phyloP scores from a whole-genome alignment of 306 rosid genomes.

The Medicago lupulina region DNA sequence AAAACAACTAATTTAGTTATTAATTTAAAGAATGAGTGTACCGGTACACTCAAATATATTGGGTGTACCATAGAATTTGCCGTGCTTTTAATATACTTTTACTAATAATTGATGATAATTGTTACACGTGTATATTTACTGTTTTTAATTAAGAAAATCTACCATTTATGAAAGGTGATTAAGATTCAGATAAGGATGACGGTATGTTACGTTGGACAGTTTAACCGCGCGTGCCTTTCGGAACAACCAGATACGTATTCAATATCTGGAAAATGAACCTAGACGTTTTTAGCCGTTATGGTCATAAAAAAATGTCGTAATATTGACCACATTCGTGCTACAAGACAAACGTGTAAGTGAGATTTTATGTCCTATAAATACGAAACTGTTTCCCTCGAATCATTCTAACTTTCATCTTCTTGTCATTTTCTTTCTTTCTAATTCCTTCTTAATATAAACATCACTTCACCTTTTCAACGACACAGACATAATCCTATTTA shows the following conservation, averaged over 20 bases:
- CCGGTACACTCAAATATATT: no score
- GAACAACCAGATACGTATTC: neutral
- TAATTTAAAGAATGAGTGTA: no score
- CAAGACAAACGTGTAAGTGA: neutral
- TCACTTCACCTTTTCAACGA: slow-evolving; percentile 40
- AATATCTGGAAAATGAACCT: neutral
- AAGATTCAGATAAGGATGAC: neutral
- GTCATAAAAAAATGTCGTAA: neutral
- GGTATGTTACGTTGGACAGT: neutral
- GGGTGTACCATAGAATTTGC: no score
- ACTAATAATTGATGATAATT: no score
- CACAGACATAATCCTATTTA: no score
- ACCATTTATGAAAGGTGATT: no score
- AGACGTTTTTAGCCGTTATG: neutral
- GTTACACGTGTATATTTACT: no score
- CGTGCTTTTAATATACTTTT: neutral
- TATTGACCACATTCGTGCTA: neutral
- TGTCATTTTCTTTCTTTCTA: slow-evolving; percentile 21
- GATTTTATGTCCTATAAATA: slow-evolving; percentile 29
- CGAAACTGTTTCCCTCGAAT: slow-evolving; percentile 34
- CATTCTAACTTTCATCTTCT: slow-evolving; percentile 33
- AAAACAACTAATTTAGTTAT: no score
- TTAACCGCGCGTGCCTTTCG: neutral
- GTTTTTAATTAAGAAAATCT: no score
- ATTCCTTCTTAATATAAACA: neutral